Percentiles rank a stretch among this genome's conserved stretches.
phyloP scores from a whole-genome alignment of 75 land plant species.

The Ceratopteris richardii region DNA sequence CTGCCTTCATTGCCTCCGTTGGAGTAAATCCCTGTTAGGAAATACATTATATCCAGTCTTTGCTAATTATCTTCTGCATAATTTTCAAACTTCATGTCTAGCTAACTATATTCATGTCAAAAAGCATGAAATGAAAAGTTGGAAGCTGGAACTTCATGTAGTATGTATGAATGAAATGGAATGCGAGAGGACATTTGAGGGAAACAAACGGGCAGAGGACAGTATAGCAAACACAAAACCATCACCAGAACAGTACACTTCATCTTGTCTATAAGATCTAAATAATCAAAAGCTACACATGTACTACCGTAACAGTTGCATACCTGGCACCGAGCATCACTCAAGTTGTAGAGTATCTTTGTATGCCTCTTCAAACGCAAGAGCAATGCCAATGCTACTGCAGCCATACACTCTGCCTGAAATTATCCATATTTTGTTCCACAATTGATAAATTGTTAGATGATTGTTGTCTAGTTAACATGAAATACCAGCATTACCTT shows the following conservation, averaged over 20 bases:
- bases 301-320: no score
- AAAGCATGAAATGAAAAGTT: no score
- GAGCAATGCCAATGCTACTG: constrained; percentile 72
- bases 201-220: no score
- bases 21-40: constrained; percentile 65
- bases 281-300: no score
- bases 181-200: no score
- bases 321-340: constrained; percentile 98
- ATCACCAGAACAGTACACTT: no score
- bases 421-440: background rate
- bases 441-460: background rate
- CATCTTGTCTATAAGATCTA: no score
- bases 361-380: constrained; percentile 85
- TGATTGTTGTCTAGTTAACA: background rate
- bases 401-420: constrained; percentile 72
- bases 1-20: constrained; percentile 68
- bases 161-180: no score
- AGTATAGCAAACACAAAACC: no score
- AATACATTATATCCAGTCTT: background rate
- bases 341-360: constrained; percentile 70
- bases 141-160: no score
- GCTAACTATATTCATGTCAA: background rate
- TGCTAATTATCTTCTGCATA: background rate
- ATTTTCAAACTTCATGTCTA: background rate
- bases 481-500: no score